Conservation (phyloP, 768 basidiomycete species). For the Tephrocybe sp. region DNA sequence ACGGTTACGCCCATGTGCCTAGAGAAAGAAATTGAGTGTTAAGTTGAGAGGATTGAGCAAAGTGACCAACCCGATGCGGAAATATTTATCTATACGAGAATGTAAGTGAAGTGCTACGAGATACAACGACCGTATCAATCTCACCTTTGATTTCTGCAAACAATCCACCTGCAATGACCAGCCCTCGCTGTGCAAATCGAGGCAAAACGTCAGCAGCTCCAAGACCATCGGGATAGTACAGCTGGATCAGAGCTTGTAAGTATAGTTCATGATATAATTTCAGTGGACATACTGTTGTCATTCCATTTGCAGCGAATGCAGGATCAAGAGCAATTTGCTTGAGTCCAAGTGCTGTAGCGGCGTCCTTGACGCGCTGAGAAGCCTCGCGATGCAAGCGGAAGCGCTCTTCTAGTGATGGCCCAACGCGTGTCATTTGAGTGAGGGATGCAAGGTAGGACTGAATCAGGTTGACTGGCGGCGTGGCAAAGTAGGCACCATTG, state of each 20-base stretch:
- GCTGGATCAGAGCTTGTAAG: conserved; percentile 27
- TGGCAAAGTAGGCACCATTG: conserved; percentile 86
- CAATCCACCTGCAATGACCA: conserved; percentile 87
- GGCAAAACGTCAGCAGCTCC: conserved; percentile 74
- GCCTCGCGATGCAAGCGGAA: conserved; percentile 73
- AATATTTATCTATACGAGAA: conserved; percentile 65
- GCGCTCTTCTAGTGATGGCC: conserved; percentile 71
- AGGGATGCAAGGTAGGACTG: conserved; percentile 89
- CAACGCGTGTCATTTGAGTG: conserved; percentile 57
- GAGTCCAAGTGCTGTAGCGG: conserved; percentile 65
- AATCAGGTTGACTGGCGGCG: conserved; percentile 91
- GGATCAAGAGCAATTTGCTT: conserved; percentile 64
- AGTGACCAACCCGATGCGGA: conserved; percentile 74
- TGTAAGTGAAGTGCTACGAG: neutral
- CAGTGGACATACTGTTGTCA: conserved; percentile 70
- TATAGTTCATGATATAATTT: neutral
- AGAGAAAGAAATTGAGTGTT: conserved; percentile 6
- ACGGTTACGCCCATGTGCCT: conserved; percentile 93
- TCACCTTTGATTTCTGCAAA: conserved; percentile 81
- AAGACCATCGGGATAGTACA: conserved; percentile 86
- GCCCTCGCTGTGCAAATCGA: conserved; percentile 61
- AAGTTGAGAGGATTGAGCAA: conserved; percentile 1
- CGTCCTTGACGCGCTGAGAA: conserved; percentile 65
- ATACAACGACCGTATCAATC: conserved; percentile 14
- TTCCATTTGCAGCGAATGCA: conserved; percentile 81